Evolutionary conservation across 805 yeast species (phyloP), one percentile per base, ranked within the genome.

Genomic region (Saccharomycopsis sp.): DNA sequence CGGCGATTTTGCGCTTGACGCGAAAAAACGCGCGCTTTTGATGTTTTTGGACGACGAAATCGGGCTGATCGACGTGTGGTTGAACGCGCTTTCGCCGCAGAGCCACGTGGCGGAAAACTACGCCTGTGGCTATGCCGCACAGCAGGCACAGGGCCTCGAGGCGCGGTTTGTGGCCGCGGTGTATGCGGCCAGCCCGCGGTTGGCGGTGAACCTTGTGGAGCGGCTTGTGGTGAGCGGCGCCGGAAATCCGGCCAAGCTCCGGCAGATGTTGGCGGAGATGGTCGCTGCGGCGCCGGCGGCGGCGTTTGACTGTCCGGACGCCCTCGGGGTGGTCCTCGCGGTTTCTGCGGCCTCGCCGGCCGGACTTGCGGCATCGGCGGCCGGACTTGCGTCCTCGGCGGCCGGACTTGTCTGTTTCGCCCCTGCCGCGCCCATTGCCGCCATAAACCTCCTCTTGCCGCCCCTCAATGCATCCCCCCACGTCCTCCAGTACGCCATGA

Each of bases 401-500:
- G n/a, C n/a, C n/a, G n/a, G n/a, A n/a, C n/a, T n/a, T n/a, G n/a
- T n/a, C n/a, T n/a, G n/a, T n/a, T n/a, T n/a, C n/a, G n/a, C n/a
- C n/a, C 82, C 90, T 0, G 80, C 85, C 24, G 76, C 89, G 14
- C 98, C 98, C 2, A 77, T 92, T 52, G 91, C 88, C 65, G 83
- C 96, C 1, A 90, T 94, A 64, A 87, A 87, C 59, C 75, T 89
- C 64, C 89, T 94, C 68, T 74, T 87, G 63, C 96, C 96, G 2
- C 84, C 85, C 9, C 83, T 79, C 68, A 84, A 85, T 37, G 72
- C 72, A 34, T 81, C 88, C 65, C 83, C 94, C 0, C 79, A 75
- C 64, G 75, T 89, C 21, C 72, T 89, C 59, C 99, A 94, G 71
- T 94, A 85, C 67, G 86, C 96, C 14, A 87, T 92, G 87, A 79